Percentiles rank a stretch among this genome's conserved stretches.
These are phyloP conservation scores for Yamadazyma sp. DNA, from an alignment of 805 yeast genomes.

Conservation along the genomic window DNA sequence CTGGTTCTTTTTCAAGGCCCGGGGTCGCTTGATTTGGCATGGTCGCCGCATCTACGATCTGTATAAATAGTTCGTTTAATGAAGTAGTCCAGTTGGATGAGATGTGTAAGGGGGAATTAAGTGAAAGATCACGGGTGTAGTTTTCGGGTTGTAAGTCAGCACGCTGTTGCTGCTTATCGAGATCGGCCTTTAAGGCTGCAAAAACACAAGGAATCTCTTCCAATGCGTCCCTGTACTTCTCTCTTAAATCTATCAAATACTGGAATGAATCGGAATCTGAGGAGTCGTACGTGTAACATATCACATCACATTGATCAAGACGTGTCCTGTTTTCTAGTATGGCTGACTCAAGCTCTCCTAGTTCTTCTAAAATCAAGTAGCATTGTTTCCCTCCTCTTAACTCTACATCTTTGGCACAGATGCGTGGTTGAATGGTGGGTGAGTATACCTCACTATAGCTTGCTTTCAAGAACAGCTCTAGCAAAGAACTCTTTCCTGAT, in stretches of 20 bases:
- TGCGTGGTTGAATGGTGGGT: constrained; percentile 78
- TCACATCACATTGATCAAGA: constrained; percentile 83
- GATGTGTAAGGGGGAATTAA: constrained; percentile 86
- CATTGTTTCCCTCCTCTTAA: constrained; percentile 94
- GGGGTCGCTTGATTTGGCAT: constrained; percentile 78
- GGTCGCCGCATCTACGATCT: constrained; percentile 84
- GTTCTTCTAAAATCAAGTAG: constrained; percentile 84
- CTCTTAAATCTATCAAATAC: constrained; percentile 68
- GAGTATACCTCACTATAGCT: constrained; percentile 67
- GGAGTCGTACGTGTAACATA: constrained; percentile 89
- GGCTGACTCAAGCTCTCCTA: constrained; percentile 84
- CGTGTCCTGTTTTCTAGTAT: constrained; percentile 68
- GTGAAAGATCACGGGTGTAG: constrained; percentile 61
- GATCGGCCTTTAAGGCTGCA: constrained; percentile 92
- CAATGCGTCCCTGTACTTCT: constrained; percentile 55
- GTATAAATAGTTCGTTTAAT: constrained; percentile 78
- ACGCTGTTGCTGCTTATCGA: constrained; percentile 93
- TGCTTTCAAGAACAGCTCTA: constrained; percentile 80
- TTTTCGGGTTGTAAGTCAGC: constrained; percentile 84
- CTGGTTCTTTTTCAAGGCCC: constrained; percentile 62
- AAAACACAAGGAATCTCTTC: constrained; percentile 75
- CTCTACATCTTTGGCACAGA: constrained; percentile 91
- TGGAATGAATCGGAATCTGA: constrained; percentile 95
- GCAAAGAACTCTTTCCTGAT: constrained; percentile 82
- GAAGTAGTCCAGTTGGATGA: constrained; percentile 90